A percentile compares a stretch with the other conserved stretches of the same genome.
phyloP scores from a whole-genome alignment of 1,284 basidiomycete species.

The Naganishia liquefaciens region DNA sequence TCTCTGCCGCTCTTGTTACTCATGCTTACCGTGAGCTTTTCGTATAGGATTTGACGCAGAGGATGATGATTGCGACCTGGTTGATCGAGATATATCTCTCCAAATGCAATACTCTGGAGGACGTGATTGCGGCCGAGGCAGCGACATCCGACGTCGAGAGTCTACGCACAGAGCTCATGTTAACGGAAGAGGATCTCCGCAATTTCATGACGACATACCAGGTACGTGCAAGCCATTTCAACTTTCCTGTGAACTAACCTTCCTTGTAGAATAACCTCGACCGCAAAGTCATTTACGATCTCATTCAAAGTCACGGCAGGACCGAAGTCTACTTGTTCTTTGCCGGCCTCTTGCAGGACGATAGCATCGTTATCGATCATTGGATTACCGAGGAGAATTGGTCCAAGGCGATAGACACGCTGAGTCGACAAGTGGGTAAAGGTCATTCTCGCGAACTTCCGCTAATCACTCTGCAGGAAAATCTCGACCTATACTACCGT shows the following conservation, averaged over 20 bases:
- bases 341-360: constrained; percentile 78
- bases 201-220: constrained; percentile 92
- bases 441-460: constrained; percentile 1
- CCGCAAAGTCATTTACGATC: constrained; percentile 79
- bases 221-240: constrained; percentile 55
- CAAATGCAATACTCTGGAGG: constrained; percentile 95
- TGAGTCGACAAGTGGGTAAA: constrained; percentile 74
- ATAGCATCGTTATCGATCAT: constrained; percentile 83
- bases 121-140: constrained; percentile 68
- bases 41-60: constrained; percentile 80
- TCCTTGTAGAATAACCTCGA: constrained; percentile 72
- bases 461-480: constrained; percentile 57
- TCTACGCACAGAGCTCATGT: constrained; percentile 72
- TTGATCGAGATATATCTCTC: constrained; percentile 95
- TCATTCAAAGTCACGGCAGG: constrained; percentile 89
- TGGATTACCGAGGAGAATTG: constrained; percentile 91
- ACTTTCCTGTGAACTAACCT: constrained; percentile 2
- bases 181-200: constrained; percentile 88
- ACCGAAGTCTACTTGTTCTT: constrained; percentile 90
- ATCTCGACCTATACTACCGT: constrained; percentile 88
- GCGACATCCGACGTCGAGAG: constrained; percentile 84
- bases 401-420: constrained; percentile 81
- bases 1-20: background rate
- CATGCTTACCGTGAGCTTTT: constrained; percentile 16
- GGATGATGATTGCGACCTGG: constrained; percentile 99